Evolutionary conservation across 306 rosid species (phyloP).

Genomic region (Rosa multiflora): DNA sequence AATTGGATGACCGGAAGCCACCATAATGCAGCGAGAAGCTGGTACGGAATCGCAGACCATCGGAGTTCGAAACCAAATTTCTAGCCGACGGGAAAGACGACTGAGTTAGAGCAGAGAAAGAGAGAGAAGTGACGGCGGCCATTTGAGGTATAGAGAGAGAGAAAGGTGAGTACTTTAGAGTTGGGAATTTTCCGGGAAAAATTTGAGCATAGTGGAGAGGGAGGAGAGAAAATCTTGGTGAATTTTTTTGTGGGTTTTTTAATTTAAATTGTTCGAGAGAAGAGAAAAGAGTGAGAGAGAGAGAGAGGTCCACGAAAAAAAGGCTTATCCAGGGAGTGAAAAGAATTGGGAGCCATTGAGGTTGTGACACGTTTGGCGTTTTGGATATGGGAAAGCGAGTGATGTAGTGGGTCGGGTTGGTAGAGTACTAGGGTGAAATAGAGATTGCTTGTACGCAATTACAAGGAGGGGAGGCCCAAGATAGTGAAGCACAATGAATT

Average conservation of each 20-base stretch:
- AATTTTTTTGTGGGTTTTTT: slow-evolving; percentile 11
- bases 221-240: slow-evolving; percentile 15
- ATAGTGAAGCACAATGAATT: not conserved
- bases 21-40: slow-evolving; percentile 35
- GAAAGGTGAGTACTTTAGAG: not conserved
- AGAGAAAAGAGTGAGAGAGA: slow-evolving; percentile 19
- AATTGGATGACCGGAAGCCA: slow-evolving; percentile 36
- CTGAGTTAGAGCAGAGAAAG: slow-evolving; percentile 56
- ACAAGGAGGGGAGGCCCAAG: not conserved
- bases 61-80: slow-evolving; percentile 43
- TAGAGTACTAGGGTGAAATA: not conserved
- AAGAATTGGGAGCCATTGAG: slow-evolving; percentile 21
- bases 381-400: not conserved
- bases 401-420: not conserved
- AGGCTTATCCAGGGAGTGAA: slow-evolving; percentile 67
- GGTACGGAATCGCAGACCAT: slow-evolving; percentile 38
- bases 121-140: slow-evolving; percentile 73
- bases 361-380: slow-evolving; percentile 32
- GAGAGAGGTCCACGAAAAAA: slow-evolving; percentile 35
- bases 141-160: slow-evolving; percentile 25
- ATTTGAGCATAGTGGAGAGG: slow-evolving; percentile 30
- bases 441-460: not conserved
- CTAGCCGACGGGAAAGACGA: slow-evolving; percentile 56
- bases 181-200: slow-evolving; percentile 35
- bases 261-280: slow-evolving; percentile 4